These are phyloP conservation scores for Astrocystis sublimbata DNA, from an alignment of 495 filamentous ascomycete species.

Conservation along the genomic window DNA sequence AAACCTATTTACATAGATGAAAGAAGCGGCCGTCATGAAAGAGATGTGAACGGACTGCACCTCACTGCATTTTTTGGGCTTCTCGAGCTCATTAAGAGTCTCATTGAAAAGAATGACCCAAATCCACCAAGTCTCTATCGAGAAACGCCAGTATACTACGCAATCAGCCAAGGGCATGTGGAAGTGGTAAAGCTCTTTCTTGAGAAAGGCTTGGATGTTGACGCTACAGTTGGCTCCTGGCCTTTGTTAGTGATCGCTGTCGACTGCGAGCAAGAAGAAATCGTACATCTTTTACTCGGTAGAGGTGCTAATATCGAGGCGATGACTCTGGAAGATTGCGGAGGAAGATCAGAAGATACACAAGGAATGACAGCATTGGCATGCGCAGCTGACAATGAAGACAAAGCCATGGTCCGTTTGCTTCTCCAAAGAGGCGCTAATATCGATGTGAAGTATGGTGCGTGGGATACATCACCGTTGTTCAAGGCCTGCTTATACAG, in stretches of 20 bases:
- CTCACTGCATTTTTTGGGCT: not conserved
- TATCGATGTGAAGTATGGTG: not conserved
- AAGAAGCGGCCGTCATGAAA: too few relatives aligned
- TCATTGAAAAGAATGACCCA: not conserved
- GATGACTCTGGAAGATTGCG: too few relatives aligned
- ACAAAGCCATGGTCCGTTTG: not conserved
- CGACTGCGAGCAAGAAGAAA: not conserved
- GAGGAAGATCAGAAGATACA: too few relatives aligned
- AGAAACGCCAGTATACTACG: not conserved
- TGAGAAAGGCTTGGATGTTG: not conserved
- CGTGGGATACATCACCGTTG: not conserved
- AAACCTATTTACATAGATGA: too few relatives aligned
- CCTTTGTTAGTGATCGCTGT: not conserved
- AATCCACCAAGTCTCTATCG: not conserved
- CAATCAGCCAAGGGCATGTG: not conserved
- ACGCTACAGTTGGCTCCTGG: not conserved
- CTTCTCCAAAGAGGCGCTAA: not conserved
- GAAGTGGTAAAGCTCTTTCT: not conserved
- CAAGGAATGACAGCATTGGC: too few relatives aligned
- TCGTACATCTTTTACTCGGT: not conserved
- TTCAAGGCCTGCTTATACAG: too few relatives aligned
- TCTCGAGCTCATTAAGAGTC: not conserved
- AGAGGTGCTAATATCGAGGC: not conserved
- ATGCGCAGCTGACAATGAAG: not conserved
- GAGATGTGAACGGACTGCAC: too few relatives aligned